Evolutionary conservation across 208 protist species (phyloP).

Genomic region (Zelonia costaricensis): DNA sequence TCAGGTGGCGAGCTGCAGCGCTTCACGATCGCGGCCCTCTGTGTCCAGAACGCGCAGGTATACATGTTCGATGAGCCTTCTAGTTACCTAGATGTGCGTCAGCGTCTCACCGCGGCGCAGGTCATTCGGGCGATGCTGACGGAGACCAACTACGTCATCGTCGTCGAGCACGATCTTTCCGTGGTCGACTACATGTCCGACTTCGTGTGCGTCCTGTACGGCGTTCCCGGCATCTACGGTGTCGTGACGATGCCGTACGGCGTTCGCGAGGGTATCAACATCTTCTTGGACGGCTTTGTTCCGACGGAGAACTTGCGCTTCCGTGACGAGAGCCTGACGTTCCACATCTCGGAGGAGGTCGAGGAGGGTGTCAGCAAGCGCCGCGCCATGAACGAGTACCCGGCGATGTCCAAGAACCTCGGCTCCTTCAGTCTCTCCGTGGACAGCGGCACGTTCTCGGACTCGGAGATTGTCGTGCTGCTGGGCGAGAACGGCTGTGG

Average conservation of each 20-base stretch:
- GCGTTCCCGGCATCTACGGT: slow-evolving; percentile 99
- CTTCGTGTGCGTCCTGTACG: slow-evolving; percentile 99
- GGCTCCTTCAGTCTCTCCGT: slow-evolving; percentile 95
- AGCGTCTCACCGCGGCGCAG: slow-evolving; percentile 97
- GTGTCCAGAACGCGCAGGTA: slow-evolving; percentile 90
- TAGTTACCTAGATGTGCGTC: slow-evolving; percentile 99
- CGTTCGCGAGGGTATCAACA: slow-evolving; percentile 99
- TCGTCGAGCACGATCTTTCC: slow-evolving; percentile 99
- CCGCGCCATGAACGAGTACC: slow-evolving; percentile 92
- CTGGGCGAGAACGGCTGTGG: slow-evolving; percentile 99
- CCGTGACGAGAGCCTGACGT: slow-evolving; percentile 97
- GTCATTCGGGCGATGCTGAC: slow-evolving; percentile 96
- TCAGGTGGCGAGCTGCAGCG: slow-evolving; percentile 99
- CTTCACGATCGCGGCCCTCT: slow-evolving; percentile 98
- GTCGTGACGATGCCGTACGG: slow-evolving; percentile 99
- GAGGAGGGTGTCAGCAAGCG: slow-evolving; percentile 81
- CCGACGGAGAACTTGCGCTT: slow-evolving; percentile 99
- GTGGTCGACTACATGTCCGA: slow-evolving; percentile 99
- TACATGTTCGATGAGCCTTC: slow-evolving; percentile 99
- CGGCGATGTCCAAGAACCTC: slow-evolving; percentile 97
- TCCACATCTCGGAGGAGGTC: slow-evolving; percentile 91
- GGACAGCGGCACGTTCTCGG: slow-evolving; percentile 95
- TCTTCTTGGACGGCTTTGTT: slow-evolving; percentile 99
- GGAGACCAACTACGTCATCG: slow-evolving; percentile 97
- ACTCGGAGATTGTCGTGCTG: slow-evolving; percentile 99